Evolutionary conservation across 805 yeast genomes (phyloP).

Genomic region (Ogataea siamensis): DNA sequence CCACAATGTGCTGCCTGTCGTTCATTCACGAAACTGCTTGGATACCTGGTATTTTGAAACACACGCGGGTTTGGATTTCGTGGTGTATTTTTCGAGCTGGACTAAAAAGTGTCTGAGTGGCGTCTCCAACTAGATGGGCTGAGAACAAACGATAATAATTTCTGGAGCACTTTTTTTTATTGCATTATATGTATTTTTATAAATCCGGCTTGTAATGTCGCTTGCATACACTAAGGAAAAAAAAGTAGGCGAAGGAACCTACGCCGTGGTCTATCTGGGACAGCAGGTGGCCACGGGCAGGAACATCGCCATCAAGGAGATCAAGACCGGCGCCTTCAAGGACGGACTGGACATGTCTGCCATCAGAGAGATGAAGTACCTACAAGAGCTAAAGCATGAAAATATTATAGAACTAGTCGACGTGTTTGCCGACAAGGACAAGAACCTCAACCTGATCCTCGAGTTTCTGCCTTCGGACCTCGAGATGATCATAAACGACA

Average conservation of each 20-base stretch:
- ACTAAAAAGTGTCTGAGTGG: no score
- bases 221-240: slow-evolving; percentile 49
- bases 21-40: no score
- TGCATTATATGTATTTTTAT: neutral
- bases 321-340: slow-evolving; percentile 89
- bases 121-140: neutral
- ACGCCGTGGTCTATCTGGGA: slow-evolving; percentile 93
- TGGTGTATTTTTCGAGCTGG: no score
- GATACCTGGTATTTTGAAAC: no score
- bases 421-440: slow-evolving; percentile 66
- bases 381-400: slow-evolving; percentile 74
- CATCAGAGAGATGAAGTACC: slow-evolving; percentile 83
- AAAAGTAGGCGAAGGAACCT: slow-evolving; percentile 98
- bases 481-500: slow-evolving; percentile 85
- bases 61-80: no score
- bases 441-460: slow-evolving; percentile 77
- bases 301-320: slow-evolving; percentile 88
- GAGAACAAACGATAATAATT: neutral
- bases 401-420: slow-evolving; percentile 88
- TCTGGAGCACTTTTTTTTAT: neutral
- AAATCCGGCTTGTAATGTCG: slow-evolving; percentile 12
- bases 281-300: slow-evolving; percentile 53
- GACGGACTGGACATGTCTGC: slow-evolving; percentile 99
- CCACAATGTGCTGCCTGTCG: neutral
- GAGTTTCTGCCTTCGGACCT: slow-evolving; percentile 92